Evolutionary conservation across 2,329 filamentous ascomycete genomes (phyloP).

Genomic region (Lachnellula hyalina): DNA sequence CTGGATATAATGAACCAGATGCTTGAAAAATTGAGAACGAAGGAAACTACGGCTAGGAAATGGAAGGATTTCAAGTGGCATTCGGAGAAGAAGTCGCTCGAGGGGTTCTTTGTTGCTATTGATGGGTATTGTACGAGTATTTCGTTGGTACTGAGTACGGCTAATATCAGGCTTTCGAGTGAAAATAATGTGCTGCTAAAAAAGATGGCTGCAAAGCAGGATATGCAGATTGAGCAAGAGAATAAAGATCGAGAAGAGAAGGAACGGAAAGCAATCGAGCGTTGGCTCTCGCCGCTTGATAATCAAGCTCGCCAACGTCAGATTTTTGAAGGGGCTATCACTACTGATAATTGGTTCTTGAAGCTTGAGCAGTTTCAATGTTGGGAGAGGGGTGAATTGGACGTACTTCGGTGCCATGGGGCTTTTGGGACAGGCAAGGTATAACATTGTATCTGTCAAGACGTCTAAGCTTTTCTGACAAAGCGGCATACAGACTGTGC

Average conservation of each 20-base stretch:
- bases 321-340: slow-evolving; percentile 1
- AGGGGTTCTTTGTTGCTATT: slow-evolving; percentile 6
- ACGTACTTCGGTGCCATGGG: slow-evolving; percentile 11
- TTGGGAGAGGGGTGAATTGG: slow-evolving; percentile 15
- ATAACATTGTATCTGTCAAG: neutral
- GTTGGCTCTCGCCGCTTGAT: slow-evolving; percentile 16
- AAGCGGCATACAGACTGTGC: slow-evolving; percentile 7
- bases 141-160: neutral
- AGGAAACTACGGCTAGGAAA: neutral
- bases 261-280: slow-evolving; percentile 14
- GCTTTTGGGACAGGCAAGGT: slow-evolving; percentile 16
- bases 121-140: slow-evolving; percentile 8
- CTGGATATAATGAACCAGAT: slow-evolving; percentile 4
- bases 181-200: neutral
- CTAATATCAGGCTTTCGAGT: neutral
- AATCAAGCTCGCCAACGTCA: slow-evolving; percentile 10
- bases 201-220: slow-evolving; percentile 1
- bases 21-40: slow-evolving; percentile 1
- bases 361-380: slow-evolving; percentile 7
- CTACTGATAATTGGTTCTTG: slow-evolving; percentile 10
- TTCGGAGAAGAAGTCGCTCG: slow-evolving; percentile 12
- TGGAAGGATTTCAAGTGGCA: slow-evolving; percentile 15
- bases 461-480: neutral
- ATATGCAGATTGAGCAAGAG: slow-evolving; percentile 1
- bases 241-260: neutral